Evolutionary conservation across 2,329 filamentous ascomycete genomes (phyloP), one percentile per base, ranked within the genome.

Genomic region (Colletotrichum sp.): DNA sequence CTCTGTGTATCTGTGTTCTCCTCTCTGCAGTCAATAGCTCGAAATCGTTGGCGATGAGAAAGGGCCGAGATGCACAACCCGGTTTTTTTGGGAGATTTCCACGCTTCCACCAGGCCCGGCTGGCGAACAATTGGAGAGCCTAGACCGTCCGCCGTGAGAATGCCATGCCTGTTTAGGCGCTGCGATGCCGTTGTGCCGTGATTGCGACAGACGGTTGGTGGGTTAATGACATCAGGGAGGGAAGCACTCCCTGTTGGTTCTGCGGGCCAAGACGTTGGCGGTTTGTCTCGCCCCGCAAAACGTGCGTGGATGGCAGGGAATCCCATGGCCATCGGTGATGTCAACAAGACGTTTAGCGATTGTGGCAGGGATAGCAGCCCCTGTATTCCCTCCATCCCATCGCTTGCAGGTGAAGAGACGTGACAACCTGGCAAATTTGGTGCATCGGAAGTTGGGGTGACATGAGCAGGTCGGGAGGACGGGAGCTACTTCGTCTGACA

Each of bases 191-290:
- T 59, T 64, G 69, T 76, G 39, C 73, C 73, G 73, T 76, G 70
- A 73, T 76, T 76, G 73, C 73, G 73, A 59, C 57, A 30, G 28
- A 24, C 64, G 44, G 57, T 69, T 73, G 73, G 73, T 73, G 73
- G 73, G 73, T 76, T 73, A 57, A 76, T 76, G 73, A 76, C 73
- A 76, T 76, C 73, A 76, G 64, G 44, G 63, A 72, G 44, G 59
- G 64, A 49, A 59, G 71, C 28, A 13, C 26, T 21, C 70, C 69
- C 64, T 72, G 72, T 36, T 49, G 64, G 26, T 44, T 72, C 63
- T 62, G 70, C 66, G 73, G 73, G 73, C 64, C 73, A 76, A 76
- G 70, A 52, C 64, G 44, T 76, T 76, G 70, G 73, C 70, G 34
- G 64, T 30, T 55, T 62, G 52, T 65, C 15, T 30, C 24, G 63